A percentile compares a stretch with the other conserved stretches of the same genome.
These are phyloP conservation scores for Primulina eburnea DNA, from an alignment of 257 asterid species.

Conservation along the genomic window DNA sequence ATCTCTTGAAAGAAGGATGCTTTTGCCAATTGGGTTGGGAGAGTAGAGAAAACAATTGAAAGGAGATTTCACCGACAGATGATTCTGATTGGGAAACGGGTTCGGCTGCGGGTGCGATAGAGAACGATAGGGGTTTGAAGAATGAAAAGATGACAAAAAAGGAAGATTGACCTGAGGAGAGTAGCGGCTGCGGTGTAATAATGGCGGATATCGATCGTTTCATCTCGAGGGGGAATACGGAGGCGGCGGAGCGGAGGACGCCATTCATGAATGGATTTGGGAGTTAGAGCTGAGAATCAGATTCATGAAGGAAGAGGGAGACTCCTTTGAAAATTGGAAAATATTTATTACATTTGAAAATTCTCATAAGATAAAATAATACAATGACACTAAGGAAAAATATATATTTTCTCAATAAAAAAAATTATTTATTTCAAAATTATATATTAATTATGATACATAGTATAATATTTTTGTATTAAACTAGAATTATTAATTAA, in stretches of 20 bases:
- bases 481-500: no score
- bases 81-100: constrained; percentile 19
- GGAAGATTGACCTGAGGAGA: constrained; percentile 35
- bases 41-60: constrained; percentile 46
- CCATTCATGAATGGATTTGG: constrained; percentile 40
- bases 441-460: no score
- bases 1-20: constrained; percentile 46
- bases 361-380: no score
- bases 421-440: no score
- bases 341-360: no score
- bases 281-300: constrained; percentile 8
- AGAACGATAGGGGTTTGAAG: constrained; percentile 32
- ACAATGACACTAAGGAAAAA: no score
- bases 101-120: constrained; percentile 28
- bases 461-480: no score
- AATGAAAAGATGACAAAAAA: constrained; percentile 22
- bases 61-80: constrained; percentile 30
- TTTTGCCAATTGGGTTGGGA: constrained; percentile 62
- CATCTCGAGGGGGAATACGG: constrained; percentile 31
- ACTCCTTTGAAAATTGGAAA: no score
- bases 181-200: constrained; percentile 16
- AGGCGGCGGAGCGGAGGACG: constrained; percentile 36
- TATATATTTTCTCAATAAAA: no score
- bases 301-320: not conserved
- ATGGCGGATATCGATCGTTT: constrained; percentile 31